A percentile compares a stretch with the other conserved stretches of the same genome.
phyloP scores from a whole-genome alignment of 2,329 filamentous ascomycete genomes.

The Apiospora malaysiana region DNA sequence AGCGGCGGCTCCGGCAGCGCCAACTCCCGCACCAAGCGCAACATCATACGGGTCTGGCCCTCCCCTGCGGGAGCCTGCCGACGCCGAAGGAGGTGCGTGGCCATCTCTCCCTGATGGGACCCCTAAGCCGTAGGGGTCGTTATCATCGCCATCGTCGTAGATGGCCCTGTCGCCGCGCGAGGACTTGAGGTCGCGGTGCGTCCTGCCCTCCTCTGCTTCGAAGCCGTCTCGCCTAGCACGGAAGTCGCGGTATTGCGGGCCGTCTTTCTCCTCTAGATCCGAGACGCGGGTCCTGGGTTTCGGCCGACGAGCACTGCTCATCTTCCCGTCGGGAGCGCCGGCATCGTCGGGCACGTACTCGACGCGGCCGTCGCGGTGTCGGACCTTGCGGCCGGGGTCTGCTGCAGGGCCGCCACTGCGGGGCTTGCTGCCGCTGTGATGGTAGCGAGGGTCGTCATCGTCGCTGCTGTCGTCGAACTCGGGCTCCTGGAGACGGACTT shows the following conservation, averaged over 20 bases:
- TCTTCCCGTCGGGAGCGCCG: not conserved
- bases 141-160: not conserved
- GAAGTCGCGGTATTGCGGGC: conserved; percentile 4
- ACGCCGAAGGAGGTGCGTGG: not conserved
- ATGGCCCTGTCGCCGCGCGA: not conserved
- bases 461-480: conserved; percentile 16
- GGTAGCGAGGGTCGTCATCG: conserved; percentile 3
- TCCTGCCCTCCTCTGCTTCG: conserved; percentile 9
- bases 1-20: not conserved
- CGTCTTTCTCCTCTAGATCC: conserved; percentile 7
- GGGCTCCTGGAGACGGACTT: conserved; percentile 16
- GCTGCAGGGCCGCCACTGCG: not conserved
- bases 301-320: not conserved
- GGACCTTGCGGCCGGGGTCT: not conserved
- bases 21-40: not conserved
- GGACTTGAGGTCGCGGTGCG: conserved; percentile 17
- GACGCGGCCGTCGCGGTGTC: conserved; percentile 10
- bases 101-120: not conserved
- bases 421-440: not conserved
- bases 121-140: not conserved
- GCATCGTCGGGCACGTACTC: not conserved
- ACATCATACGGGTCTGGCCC: conserved; percentile 6
- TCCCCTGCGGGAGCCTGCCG: not conserved
- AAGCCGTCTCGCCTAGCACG: conserved; percentile 4
- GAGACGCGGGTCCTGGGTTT: conserved; percentile 10